A percentile compares a stretch with the other conserved stretches of the same genome.
Conservation (phyloP, 1,284 basidiomycete species). For the Heterobasidion annosum region DNA sequence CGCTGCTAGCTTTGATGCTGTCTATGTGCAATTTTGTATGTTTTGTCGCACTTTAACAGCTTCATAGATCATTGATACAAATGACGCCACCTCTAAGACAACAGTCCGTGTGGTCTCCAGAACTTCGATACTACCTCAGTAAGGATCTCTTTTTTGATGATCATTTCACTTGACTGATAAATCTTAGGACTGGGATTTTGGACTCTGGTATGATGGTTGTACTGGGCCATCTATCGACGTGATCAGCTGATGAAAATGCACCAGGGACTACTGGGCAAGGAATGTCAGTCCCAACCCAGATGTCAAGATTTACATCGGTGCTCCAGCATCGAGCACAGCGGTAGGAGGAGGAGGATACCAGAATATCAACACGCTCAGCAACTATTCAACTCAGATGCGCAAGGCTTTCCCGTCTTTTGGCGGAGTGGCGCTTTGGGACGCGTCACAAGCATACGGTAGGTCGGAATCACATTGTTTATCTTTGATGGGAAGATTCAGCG, state of each 20-base stretch:
- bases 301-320: constrained; percentile 55
- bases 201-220: constrained; percentile 29
- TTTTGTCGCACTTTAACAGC: background rate
- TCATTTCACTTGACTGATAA: background rate
- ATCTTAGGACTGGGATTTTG: constrained; percentile 41
- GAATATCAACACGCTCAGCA: constrained; percentile 33
- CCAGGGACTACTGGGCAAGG: constrained; percentile 54
- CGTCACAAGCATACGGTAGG: constrained; percentile 57
- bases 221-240: no score
- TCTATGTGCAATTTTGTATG: constrained; percentile 45
- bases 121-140: constrained; percentile 30
- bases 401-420: constrained; percentile 62
- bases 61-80: background rate
- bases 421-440: constrained; percentile 69
- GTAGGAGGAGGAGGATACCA: constrained; percentile 47
- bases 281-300: constrained; percentile 44
- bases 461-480: background rate
- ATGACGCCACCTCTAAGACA: constrained; percentile 24
- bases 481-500: background rate
- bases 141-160: constrained; percentile 12
- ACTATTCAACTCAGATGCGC: constrained; percentile 44
- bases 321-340: constrained; percentile 45
- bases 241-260: background rate
- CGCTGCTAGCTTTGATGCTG: constrained; percentile 42
- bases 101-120: constrained; percentile 41